These are phyloP conservation scores for Serendipita sp. DNA, from an alignment of 768 basidiomycete genomes.

Conservation along the genomic window DNA sequence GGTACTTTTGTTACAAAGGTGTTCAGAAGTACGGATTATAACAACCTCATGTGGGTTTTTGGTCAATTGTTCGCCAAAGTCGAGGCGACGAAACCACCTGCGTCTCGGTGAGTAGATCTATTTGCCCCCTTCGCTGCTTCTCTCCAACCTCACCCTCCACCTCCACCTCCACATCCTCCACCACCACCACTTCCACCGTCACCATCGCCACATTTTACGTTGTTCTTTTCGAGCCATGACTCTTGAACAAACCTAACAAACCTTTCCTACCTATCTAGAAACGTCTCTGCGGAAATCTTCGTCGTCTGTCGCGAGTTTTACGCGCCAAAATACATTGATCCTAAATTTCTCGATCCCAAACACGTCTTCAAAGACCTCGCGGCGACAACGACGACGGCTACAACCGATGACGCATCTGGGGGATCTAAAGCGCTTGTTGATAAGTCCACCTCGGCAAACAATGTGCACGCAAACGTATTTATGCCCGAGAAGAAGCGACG, in stretches of 20 bases:
- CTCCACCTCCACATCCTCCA: too few species aligned
- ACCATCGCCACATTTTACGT: too few species aligned
- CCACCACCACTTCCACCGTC: too few species aligned
- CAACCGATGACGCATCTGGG: too few species aligned
- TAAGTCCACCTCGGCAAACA: slow-evolving; percentile 41
- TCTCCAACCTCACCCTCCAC: too few species aligned
- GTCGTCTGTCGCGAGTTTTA: slow-evolving; percentile 92
- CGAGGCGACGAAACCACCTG: slow-evolving; percentile 96
- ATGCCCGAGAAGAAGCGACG: slow-evolving; percentile 94
- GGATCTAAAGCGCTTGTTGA: slow-evolving; percentile 26
- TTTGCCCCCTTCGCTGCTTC: too few species aligned
- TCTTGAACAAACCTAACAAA: too few species aligned
- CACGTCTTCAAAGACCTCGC: slow-evolving; percentile 92
- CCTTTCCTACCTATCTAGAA: slow-evolving; percentile 30
- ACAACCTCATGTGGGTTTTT: slow-evolving; percentile 98
- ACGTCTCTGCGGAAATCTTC: slow-evolving; percentile 99
- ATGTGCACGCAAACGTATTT: slow-evolving; percentile 79
- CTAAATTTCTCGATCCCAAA: slow-evolving; percentile 92
- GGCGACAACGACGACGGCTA: not conserved
- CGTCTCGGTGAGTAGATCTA: slow-evolving; percentile 52
- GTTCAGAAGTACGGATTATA: slow-evolving; percentile 96
- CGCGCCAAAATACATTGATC: slow-evolving; percentile 89
- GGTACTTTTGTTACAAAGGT: slow-evolving; percentile 97
- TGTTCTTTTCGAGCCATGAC: too few species aligned
- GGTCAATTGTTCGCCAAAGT: slow-evolving; percentile 90